phyloP scores from a whole-genome alignment of 108 stramenopile species.

The Craspedostauros australis region DNA sequence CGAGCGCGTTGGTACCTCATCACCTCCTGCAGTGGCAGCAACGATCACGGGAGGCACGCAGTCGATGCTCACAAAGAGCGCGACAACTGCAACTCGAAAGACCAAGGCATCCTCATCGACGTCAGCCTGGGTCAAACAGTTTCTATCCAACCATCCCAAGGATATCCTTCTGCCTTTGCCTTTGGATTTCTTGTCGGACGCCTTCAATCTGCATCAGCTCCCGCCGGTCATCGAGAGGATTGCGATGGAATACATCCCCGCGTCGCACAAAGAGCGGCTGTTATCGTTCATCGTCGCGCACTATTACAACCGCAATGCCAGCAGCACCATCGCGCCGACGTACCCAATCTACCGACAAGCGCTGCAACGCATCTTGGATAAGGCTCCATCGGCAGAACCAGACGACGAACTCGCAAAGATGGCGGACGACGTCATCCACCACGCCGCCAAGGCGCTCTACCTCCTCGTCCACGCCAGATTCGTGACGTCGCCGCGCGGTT shows the following conservation, averaged over 20 bases:
- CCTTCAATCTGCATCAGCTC: constrained; percentile 51
- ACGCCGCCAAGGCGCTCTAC: constrained; percentile 44
- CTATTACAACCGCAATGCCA: not conserved
- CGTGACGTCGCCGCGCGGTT: constrained; percentile 36
- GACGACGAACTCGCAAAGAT: not conserved
- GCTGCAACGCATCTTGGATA: constrained; percentile 30
- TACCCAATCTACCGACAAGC: constrained; percentile 43
- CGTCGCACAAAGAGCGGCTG: not conserved
- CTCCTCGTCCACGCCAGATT: constrained; percentile 45
- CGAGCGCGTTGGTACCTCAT: no score
- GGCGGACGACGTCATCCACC: constrained; percentile 24
- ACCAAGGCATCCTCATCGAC: no score
- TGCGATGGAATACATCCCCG: not conserved
- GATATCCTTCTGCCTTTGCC: constrained; percentile 46
- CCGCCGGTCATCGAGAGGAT: constrained; percentile 46
- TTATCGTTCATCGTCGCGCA: not conserved
- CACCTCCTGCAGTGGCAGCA: no score
- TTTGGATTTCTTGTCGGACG: constrained; percentile 42
- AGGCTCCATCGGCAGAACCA: constrained; percentile 1
- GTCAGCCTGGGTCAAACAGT: no score
- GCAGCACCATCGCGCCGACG: not conserved
- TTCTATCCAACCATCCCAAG: no score
- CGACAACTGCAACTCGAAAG: no score
- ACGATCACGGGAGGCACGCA: no score
- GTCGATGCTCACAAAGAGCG: no score